Evolutionary conservation across 1,284 basidiomycete genomes (phyloP).

Genomic region (Ustilago hordei): DNA sequence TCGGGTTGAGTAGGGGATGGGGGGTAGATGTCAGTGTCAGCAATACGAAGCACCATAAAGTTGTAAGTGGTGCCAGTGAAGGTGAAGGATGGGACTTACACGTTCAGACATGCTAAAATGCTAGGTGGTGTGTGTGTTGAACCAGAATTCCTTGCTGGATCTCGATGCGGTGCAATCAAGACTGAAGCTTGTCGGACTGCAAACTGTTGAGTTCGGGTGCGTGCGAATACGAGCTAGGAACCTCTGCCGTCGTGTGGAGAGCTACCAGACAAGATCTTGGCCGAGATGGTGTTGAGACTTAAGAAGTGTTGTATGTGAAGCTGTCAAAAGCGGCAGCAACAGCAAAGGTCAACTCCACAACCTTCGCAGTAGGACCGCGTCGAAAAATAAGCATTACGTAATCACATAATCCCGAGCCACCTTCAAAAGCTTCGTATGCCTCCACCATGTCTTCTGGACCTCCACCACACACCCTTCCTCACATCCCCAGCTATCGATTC

Average conservation of each 20-base stretch:
- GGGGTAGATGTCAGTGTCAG: background rate
- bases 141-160: background rate
- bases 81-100: conserved; percentile 15
- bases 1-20: background rate
- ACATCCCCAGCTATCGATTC: background rate
- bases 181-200: background rate
- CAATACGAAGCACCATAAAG: no score
- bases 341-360: conserved; percentile 13
- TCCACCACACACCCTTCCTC: background rate
- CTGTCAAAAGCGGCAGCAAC: conserved; percentile 13
- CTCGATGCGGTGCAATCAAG: background rate
- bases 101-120: conserved; percentile 35
- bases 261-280: background rate
- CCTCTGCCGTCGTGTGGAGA: background rate
- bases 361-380: background rate
- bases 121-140: background rate
- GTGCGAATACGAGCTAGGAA: background rate
- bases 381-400: conserved; percentile 27
- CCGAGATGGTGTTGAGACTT: background rate
- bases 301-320: conserved; percentile 2
- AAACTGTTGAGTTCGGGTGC: background rate
- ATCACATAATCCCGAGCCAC: background rate
- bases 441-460: conserved; percentile 18
- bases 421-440: conserved; percentile 23
- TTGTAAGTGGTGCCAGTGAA: background rate